Base-by-base conservation (phyloP, 805 yeast species). In the Candida maltosa region DNA sequence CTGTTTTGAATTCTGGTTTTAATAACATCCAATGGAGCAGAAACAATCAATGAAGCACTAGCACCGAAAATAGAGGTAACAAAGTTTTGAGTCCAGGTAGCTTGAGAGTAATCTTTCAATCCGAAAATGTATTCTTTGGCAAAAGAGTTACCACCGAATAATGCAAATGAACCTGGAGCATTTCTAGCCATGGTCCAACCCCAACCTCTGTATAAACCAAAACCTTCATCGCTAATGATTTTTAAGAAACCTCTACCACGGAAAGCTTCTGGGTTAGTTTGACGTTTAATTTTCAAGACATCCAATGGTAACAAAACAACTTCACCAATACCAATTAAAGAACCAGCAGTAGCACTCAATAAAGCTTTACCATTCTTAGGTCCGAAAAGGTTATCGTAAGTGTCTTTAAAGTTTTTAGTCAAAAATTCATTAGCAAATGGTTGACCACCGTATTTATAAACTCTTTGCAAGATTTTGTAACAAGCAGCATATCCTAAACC, bases 171-270 rank as follows among this genome's bases (percentile, higher is more conserved):
- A 41, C 99, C 99, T 25, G 99, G 99, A 2, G 97, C 97, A 60
- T 93, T 93, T 77, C 99, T 83, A 29, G 99, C 99, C 49, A 95
- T 95, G 41, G 99, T 93, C 99, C 99, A 93, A 40, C 97, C 97
- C 95, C 97, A 89, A 47, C 99, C 99, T 60, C 96, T 76, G 70
- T 93, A 93, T 49, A 93, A 73, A 16, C 93, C 87, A 40, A 87
- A 74, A 14, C 98, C 97, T 68, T 93, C 98, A 58, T 93, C 98
- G 37, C 71, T 56, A 41, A 93, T 58, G 54, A 93, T 87, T 63
- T 76, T 83, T 48, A 89, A 42, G 68, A 93, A 89, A 8, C 98
- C 97, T 71, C 98, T 85, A 51, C 99, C 99, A 65, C 81, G 83
- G 78, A 93, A 93, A n/a, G 97, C 71, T 65, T 91, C 98, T n/a